Conservation (phyloP, 495 filamentous ascomycete genomes). For the Penicillium fimorum region DNA sequence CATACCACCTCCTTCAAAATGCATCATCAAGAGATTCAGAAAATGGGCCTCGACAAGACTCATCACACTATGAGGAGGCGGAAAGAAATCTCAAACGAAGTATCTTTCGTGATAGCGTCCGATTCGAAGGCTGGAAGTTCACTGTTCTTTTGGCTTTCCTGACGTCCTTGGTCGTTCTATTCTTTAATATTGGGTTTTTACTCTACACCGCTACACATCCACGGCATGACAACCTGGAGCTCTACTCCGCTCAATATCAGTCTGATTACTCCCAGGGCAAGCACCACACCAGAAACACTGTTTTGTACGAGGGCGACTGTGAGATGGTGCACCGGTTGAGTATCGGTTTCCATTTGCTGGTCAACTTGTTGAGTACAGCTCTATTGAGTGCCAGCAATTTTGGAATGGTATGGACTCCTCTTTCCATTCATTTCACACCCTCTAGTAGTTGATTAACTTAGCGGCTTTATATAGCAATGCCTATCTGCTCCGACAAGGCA, state of each 20-base stretch:
- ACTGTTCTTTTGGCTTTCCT: slow-evolving; percentile 1
- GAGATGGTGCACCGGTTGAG: slow-evolving; percentile 1
- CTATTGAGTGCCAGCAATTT: slow-evolving; percentile 9
- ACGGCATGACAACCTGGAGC: neutral
- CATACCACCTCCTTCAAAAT: too few relatives aligned
- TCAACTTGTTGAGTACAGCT: slow-evolving; percentile 3
- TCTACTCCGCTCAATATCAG: too few relatives aligned
- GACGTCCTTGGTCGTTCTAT: neutral
- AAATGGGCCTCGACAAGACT: too few relatives aligned
- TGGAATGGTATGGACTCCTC: slow-evolving; percentile 1
- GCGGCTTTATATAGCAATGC: slow-evolving; percentile 4
- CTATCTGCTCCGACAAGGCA: slow-evolving; percentile 5
- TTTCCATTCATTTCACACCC: too few relatives aligned
- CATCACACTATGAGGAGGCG: too few relatives aligned
- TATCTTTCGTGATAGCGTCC: neutral
- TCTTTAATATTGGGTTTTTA: neutral
- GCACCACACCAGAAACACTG: neutral
- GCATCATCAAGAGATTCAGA: too few relatives aligned
- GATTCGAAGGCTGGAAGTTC: slow-evolving; percentile 4
- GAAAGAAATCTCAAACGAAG: too few relatives aligned
- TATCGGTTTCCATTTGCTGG: neutral
- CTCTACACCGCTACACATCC: neutral
- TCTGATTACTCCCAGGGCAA: too few relatives aligned
- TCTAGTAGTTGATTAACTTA: too few relatives aligned
- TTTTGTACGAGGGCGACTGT: slow-evolving; percentile 1